Percentiles rank a stretch among this genome's conserved stretches.
phyloP scores from a whole-genome alignment of 176 grass and related monocot species.

The Phragmites australis region DNA sequence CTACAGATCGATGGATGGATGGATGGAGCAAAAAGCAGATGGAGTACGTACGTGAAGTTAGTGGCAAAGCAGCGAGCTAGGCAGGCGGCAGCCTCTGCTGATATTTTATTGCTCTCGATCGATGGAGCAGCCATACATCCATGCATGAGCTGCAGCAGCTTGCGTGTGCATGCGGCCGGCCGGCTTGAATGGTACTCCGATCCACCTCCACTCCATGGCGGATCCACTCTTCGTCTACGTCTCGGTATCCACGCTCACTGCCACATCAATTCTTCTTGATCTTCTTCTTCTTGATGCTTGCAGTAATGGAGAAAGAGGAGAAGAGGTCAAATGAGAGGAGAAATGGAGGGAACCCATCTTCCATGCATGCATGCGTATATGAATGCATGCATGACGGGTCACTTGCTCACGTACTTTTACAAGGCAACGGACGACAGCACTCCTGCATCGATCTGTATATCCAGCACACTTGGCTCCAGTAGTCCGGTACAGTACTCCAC shows the following conservation, averaged over 20 bases:
- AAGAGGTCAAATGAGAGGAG: not conserved
- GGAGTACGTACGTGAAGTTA: not conserved
- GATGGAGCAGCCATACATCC: not conserved
- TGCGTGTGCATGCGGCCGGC: not conserved
- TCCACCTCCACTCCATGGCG: not conserved
- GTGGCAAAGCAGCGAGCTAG: not conserved
- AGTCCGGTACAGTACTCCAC: too few species aligned
- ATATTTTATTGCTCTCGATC: conserved; percentile 12
- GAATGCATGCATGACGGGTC: not conserved
- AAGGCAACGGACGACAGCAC: too few species aligned
- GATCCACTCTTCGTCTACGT: not conserved
- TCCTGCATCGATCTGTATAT: too few species aligned
- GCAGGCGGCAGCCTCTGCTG: not conserved
- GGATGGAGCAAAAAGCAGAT: conserved; percentile 42
- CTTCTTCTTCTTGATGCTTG: not conserved
- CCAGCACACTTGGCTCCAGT: too few species aligned
- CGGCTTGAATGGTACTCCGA: not conserved
- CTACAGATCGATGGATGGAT: too few species aligned
- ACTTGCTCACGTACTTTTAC: not conserved
- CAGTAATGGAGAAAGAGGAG: not conserved
- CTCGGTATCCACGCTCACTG: conserved; percentile 11
- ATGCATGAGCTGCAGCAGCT: not conserved
- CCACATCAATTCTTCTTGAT: not conserved
- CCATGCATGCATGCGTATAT: not conserved
- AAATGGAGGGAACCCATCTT: not conserved